Evolutionary conservation across 1,139 yeast genomes (phyloP).

Genomic region (Kluyveromyces sp.): DNA sequence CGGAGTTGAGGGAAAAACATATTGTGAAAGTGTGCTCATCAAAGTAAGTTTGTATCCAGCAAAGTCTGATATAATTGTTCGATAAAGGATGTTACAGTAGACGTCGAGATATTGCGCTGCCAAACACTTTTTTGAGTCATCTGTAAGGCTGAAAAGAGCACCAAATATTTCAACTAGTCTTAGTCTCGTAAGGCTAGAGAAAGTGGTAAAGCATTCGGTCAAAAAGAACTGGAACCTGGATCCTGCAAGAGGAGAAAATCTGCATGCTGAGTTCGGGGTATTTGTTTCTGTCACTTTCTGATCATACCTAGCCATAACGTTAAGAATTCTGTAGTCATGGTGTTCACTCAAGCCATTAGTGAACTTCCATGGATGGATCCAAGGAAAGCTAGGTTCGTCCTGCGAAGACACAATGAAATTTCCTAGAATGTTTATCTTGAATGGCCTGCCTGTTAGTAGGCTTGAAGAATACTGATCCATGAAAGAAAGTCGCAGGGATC

Average conservation of each 20-base stretch:
- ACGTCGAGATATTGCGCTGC: slow-evolving; percentile 79
- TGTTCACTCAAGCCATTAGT: slow-evolving; percentile 19
- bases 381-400: slow-evolving; percentile 17
- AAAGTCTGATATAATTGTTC: slow-evolving; percentile 55
- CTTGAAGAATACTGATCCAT: slow-evolving; percentile 24
- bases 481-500: slow-evolving; percentile 22
- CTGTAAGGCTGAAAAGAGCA: slow-evolving; percentile 61
- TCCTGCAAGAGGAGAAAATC: slow-evolving; percentile 43
- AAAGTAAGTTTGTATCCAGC: slow-evolving; percentile 79
- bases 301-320: slow-evolving; percentile 38
- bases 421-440: slow-evolving; percentile 24
- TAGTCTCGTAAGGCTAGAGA: slow-evolving; percentile 54
- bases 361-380: slow-evolving; percentile 28
- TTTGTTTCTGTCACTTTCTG: slow-evolving; percentile 38
- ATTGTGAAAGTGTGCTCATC: slow-evolving; percentile 72
- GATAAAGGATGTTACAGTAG: slow-evolving; percentile 70
- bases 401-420: slow-evolving; percentile 23
- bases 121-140: slow-evolving; percentile 50
- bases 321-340: slow-evolving; percentile 34
- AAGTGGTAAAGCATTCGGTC: slow-evolving; percentile 43
- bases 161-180: slow-evolving; percentile 63
- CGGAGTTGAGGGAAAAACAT: slow-evolving; percentile 77
- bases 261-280: slow-evolving; percentile 18
- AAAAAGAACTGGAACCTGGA: slow-evolving; percentile 75
- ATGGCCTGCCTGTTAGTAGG: slow-evolving; percentile 15